Evolutionary conservation across 176 grass and related monocot species (phyloP), one percentile per base, ranked within the genome.

Genomic region (Aegilops longissima): DNA sequence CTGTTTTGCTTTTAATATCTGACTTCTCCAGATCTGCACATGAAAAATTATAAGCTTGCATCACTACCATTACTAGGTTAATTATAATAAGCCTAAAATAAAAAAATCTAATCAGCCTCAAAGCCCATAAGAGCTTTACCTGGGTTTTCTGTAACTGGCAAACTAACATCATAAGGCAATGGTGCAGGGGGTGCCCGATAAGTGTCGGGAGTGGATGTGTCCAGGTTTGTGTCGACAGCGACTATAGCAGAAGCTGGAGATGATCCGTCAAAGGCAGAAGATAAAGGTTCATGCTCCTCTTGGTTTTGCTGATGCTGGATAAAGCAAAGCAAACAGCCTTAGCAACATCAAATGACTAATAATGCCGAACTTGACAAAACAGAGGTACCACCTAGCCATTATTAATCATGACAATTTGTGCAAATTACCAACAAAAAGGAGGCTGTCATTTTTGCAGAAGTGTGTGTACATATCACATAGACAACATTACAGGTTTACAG

Each of bases 181-280:
- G 97, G 94, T 80, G 86, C 89, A 88, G 90, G 94, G 66, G 97
- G 92, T 76, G 93, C 85, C 79, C 87, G 82, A 81, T 92, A 96
- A 36, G 92, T 94, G 21, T 98, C 97, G 62, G 92, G 94, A 70
- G 87, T 98, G 18, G 90, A 96, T 73, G 90, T 92, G 69, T 95
- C 90, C 52, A 92, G 82, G 82, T 96, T 91, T 81, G 92, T 93
- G 75, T 94, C 81, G 40, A 95, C 86, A 4, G 84, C 83, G 70
- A 95, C 81, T 69, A 90, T 89, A 73, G 86, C 86, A 65, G 91
- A 93, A 66, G 79, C 85, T 25, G 87, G 58, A 87, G 90, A 92
- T 47, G 92, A 90, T 36, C 84, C 92, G 63, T 86, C 91, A 80
- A 89, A 88, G 54, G 86, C 86, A 51, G 92, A 91, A 73, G 96